A percentile compares a stretch with the other conserved stretches of the same genome.
Conservation (phyloP, 2,329 filamentous ascomycete species). For the Claviceps capensis region DNA sequence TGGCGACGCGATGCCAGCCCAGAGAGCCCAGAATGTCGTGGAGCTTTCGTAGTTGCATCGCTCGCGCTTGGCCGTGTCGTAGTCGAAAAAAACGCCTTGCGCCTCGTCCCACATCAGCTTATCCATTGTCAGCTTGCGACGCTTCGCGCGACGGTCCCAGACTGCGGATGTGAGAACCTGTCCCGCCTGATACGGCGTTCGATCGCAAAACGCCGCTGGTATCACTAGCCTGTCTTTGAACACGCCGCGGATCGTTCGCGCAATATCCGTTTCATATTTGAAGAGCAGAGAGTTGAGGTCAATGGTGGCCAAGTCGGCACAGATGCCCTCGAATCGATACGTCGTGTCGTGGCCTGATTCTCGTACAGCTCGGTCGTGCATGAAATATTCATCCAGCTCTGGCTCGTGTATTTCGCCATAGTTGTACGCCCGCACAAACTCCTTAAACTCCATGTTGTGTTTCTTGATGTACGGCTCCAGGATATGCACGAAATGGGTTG, state of each 20-base stretch:
- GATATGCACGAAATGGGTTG: conserved; percentile 73
- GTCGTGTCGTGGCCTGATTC: conserved; percentile 96
- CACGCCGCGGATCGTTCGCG: conserved; percentile 66
- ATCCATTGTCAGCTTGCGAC: conserved; percentile 74
- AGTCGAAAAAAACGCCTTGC: conserved; percentile 96
- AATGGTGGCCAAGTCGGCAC: conserved; percentile 80
- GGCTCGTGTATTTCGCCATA: conserved; percentile 62
- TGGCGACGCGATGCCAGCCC: conserved; percentile 79
- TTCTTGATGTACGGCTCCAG: conserved; percentile 74
- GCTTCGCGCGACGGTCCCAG: conserved; percentile 83
- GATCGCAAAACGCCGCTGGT: conserved; percentile 66
- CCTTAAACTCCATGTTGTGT: conserved; percentile 63
- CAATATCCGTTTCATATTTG: conserved; percentile 95
- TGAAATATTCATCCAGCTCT: conserved; percentile 86
- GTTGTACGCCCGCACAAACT: conserved; percentile 88
- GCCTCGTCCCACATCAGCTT: conserved; percentile 89
- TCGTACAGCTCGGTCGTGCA: conserved; percentile 88
- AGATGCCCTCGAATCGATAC: conserved; percentile 80
- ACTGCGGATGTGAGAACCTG: conserved; percentile 68
- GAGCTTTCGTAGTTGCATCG: conserved; percentile 78
- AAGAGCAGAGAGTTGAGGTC: conserved; percentile 90
- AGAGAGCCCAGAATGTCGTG: conserved; percentile 95
- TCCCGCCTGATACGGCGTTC: conserved; percentile 46
- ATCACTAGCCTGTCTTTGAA: conserved; percentile 77
- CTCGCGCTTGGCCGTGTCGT: conserved; percentile 71